Conservation (phyloP, 495 filamentous ascomycete species). For the Cercophora newfieldiana region DNA sequence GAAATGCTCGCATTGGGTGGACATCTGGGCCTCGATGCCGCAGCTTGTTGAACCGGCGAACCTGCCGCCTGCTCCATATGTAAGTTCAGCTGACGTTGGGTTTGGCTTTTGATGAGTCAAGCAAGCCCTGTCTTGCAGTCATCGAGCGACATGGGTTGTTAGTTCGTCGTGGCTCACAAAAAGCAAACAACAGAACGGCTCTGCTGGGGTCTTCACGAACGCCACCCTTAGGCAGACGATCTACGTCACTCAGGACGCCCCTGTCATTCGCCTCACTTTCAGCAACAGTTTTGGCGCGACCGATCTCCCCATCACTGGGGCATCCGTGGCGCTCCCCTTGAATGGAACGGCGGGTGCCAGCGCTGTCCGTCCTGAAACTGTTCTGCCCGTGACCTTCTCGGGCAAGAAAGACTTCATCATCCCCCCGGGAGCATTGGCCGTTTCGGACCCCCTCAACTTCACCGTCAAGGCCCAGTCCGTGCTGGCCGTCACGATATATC, state of each 20-base stretch:
- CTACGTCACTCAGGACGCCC: constrained; percentile 49
- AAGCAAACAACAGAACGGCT: constrained; percentile 28
- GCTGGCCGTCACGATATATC: constrained; percentile 56
- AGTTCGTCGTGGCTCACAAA: neutral
- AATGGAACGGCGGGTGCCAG: constrained; percentile 44
- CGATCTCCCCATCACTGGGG: constrained; percentile 56
- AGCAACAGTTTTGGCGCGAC: constrained; percentile 61
- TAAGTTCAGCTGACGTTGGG: constrained; percentile 32
- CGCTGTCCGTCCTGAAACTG: constrained; percentile 42
- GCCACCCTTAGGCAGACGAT: constrained; percentile 64
- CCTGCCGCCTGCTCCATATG: constrained; percentile 55
- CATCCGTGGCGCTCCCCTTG: constrained; percentile 53
- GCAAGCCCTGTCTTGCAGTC: neutral
- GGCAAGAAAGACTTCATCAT: constrained; percentile 45
- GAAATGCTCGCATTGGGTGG: constrained; percentile 50
- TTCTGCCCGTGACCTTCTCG: constrained; percentile 53
- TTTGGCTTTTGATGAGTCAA: constrained; percentile 9
- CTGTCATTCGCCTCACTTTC: constrained; percentile 55
- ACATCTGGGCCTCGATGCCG: constrained; percentile 60
- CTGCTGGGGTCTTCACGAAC: constrained; percentile 38
- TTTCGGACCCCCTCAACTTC: constrained; percentile 61
- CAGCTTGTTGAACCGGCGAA: constrained; percentile 58
- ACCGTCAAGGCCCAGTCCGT: constrained; percentile 42
- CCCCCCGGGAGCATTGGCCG: constrained; percentile 54
- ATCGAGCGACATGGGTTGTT: neutral